Evolutionary conservation across 225 moss, liverwort and hornwort species (phyloP).

Genomic region (Straminergon stramineum): DNA sequence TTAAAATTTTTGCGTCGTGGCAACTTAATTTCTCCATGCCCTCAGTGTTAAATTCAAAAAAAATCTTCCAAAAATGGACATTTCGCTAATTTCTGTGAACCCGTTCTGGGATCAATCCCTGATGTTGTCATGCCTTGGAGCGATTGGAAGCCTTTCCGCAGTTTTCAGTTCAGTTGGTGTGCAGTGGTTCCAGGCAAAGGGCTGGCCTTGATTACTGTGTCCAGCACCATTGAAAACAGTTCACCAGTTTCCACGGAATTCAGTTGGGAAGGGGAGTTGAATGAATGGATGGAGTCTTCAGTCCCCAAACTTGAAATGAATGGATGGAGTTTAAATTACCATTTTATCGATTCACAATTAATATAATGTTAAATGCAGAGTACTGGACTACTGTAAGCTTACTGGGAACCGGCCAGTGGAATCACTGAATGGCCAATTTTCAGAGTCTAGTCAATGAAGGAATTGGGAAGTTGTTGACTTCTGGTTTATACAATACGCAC

Average conservation of each 20-base stretch:
- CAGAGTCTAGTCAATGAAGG: background rate
- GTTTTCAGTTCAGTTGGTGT: background rate
- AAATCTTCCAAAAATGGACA: too few relatives aligned
- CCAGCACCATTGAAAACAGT: background rate
- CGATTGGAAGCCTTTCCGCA: background rate
- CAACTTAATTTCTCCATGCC: too few relatives aligned
- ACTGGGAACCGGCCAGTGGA: too few relatives aligned
- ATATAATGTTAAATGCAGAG: too few relatives aligned
- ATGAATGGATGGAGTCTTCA: too few relatives aligned
- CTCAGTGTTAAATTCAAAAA: too few relatives aligned
- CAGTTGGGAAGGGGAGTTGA: background rate
- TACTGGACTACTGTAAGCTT: too few relatives aligned
- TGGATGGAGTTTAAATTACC: background rate
- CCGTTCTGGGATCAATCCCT: too few relatives aligned
- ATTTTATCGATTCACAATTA: background rate
- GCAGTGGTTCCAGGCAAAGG: background rate
- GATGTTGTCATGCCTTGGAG: background rate
- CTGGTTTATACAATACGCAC: background rate
- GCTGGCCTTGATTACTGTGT: background rate
- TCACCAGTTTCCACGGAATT: background rate
- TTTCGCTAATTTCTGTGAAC: too few relatives aligned
- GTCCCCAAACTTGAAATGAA: background rate
- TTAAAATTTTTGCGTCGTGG: too few relatives aligned
- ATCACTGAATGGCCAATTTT: background rate
- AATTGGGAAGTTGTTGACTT: background rate